Evolutionary conservation across 164 flowering plant genomes (phyloP).

Genomic region (Protea cynaroides): DNA sequence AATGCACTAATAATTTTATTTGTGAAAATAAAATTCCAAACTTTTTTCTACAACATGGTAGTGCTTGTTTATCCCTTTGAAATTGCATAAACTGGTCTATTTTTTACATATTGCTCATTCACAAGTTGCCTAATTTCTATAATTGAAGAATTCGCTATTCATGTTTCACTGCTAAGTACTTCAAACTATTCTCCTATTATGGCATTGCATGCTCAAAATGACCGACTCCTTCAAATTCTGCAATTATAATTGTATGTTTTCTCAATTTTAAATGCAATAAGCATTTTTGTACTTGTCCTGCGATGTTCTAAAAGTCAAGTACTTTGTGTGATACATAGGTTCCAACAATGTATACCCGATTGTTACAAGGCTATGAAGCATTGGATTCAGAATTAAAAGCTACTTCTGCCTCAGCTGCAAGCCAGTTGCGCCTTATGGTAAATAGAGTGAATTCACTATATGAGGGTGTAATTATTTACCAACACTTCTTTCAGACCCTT

Average conservation of each 20-base stretch:
- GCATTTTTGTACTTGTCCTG: not conserved
- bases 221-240: not conserved
- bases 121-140: too few species aligned
- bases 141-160: too few species aligned
- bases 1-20: too few species aligned
- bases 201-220: not conserved
- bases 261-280: not conserved
- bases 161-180: not conserved
- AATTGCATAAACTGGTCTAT: too few species aligned
- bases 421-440: slow-evolving; percentile 95
- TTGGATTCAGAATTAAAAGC: slow-evolving; percentile 73
- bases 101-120: too few species aligned
- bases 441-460: slow-evolving; percentile 3
- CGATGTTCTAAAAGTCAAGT: slow-evolving; percentile 1
- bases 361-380: slow-evolving; percentile 90
- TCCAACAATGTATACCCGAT: slow-evolving; percentile 92
- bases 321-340: slow-evolving; percentile 47
- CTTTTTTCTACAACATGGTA: too few species aligned
- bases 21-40: too few species aligned
- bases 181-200: not conserved
- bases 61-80: too few species aligned
- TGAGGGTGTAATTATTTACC: too few species aligned
- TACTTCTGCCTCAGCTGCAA: slow-evolving; percentile 74
- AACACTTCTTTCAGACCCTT: too few species aligned
- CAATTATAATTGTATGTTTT: not conserved